These are phyloP conservation scores for Laguncularia racemosa DNA, from an alignment of 345 rosid species.

Conservation along the genomic window DNA sequence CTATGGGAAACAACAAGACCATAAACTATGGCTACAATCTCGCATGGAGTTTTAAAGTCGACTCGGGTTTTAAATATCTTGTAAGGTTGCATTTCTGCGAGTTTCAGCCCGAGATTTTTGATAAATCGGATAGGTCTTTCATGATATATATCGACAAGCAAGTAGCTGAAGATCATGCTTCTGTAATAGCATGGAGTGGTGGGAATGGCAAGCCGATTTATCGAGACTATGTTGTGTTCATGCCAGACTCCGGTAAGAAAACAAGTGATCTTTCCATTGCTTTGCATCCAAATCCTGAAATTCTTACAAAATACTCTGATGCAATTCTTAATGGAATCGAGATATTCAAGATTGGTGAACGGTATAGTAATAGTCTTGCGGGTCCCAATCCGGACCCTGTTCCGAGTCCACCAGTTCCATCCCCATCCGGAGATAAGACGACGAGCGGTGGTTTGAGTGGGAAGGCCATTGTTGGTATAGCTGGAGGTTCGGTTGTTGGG, in stretches of 20 bases:
- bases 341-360: conserved; percentile 27
- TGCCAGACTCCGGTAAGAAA: not conserved
- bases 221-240: conserved; percentile 20
- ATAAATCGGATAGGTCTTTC: conserved; percentile 6
- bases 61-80: conserved; percentile 26
- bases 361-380: conserved; percentile 15
- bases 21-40: conserved; percentile 14
- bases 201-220: conserved; percentile 18
- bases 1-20: conserved; percentile 13
- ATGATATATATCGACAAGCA: conserved; percentile 18
- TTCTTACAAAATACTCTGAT: conserved; percentile 14
- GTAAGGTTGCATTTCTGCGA: conserved; percentile 44
- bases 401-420: not conserved
- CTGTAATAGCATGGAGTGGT: conserved; percentile 18
- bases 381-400: conserved; percentile 20
- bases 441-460: no score
- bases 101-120: not conserved
- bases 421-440: not conserved
- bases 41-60: conserved; percentile 33
- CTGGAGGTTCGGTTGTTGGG: not conserved
- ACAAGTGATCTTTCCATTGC: conserved; percentile 16
- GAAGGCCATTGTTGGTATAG: not conserved
- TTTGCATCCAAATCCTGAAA: conserved; percentile 12
- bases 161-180: conserved; percentile 13
- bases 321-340: conserved; percentile 35